A percentile compares a stretch with the other conserved stretches of the same genome.
Conservation (phyloP, 306 rosid species). For the Corylus americana region DNA sequence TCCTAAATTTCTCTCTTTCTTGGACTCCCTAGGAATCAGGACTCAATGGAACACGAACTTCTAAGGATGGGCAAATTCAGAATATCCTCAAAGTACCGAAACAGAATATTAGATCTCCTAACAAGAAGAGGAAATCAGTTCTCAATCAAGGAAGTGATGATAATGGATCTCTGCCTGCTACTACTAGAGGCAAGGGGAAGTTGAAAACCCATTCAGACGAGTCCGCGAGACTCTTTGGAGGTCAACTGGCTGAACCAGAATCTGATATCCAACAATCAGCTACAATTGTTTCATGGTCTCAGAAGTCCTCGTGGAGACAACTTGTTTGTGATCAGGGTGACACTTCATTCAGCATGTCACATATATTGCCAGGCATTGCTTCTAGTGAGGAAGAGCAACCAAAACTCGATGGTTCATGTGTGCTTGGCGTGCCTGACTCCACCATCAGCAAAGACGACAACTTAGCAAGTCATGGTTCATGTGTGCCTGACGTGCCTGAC, state of each 20-base stretch:
- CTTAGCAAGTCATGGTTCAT: neutral
- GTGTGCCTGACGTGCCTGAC: conserved; percentile 22
- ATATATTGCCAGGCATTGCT: conserved; percentile 35
- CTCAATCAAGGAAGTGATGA: conserved; percentile 23
- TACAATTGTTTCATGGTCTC: conserved; percentile 55
- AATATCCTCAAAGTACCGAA: conserved; percentile 26
- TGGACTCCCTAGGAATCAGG: conserved; percentile 46
- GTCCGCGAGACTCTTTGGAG: conserved; percentile 25
- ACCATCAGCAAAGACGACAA: conserved; percentile 23
- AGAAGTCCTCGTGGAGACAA: conserved; percentile 78
- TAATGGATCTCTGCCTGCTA: conserved; percentile 27
- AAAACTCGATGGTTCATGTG: conserved; percentile 14
- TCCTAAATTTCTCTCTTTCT: conserved; percentile 15
- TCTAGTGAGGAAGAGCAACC: conserved; percentile 29
- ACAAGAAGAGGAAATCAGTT: conserved; percentile 52
- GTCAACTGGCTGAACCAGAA: conserved; percentile 32
- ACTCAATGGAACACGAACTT: conserved; percentile 25
- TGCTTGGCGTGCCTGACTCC: conserved; percentile 12
- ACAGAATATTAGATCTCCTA: conserved; percentile 27
- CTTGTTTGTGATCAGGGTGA: conserved; percentile 52
- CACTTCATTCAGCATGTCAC: conserved; percentile 52
- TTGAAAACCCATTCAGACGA: conserved; percentile 28
- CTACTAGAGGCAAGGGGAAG: conserved; percentile 29
- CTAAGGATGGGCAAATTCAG: conserved; percentile 33
- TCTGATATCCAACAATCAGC: conserved; percentile 30